A percentile compares a stretch with the other conserved stretches of the same genome.
Evolutionary conservation across 345 rosid species (phyloP).

Genomic region (Eutrema heterophyllum): DNA sequence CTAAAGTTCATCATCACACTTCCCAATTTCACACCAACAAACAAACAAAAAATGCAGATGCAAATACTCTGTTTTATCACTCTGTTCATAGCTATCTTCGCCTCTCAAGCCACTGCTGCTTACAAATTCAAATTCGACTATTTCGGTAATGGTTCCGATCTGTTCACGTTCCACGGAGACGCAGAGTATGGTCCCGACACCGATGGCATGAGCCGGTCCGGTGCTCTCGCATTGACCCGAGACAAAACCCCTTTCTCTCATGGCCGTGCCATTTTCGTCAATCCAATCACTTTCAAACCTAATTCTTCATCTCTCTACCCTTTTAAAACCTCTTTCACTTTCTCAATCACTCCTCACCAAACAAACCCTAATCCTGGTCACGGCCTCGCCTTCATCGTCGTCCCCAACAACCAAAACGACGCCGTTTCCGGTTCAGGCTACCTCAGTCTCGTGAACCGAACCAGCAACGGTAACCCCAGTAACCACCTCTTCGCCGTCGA

Average conservation of each 20-base stretch:
- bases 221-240: constrained; percentile 6
- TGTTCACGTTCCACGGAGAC: constrained; percentile 15
- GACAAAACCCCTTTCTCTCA: constrained; percentile 18
- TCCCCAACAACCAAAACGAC: constrained; percentile 12
- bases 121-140: constrained; percentile 18
- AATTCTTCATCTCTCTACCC: constrained; percentile 15
- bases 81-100: background rate
- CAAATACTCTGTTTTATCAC: constrained; percentile 7
- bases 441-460: constrained; percentile 32
- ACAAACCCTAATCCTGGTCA: constrained; percentile 21
- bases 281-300: constrained; percentile 16
- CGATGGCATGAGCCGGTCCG: constrained; percentile 4
- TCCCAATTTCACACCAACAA: background rate
- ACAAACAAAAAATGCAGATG: constrained; percentile 1
- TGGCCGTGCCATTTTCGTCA: constrained; percentile 23
- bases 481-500: constrained; percentile 33
- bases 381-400: constrained; percentile 28
- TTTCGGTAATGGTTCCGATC: constrained; percentile 20
- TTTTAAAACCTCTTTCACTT: constrained; percentile 34
- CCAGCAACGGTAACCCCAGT: constrained; percentile 22
- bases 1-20: constrained; percentile 10
- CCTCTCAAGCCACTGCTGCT: constrained; percentile 9
- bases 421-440: constrained; percentile 27
- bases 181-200: constrained; percentile 7
- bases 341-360: constrained; percentile 30